A percentile compares a stretch with the other conserved stretches of the same genome.
These are phyloP conservation scores for Anisodus acutangulus DNA, from an alignment of 257 asterid species.

Conservation along the genomic window DNA sequence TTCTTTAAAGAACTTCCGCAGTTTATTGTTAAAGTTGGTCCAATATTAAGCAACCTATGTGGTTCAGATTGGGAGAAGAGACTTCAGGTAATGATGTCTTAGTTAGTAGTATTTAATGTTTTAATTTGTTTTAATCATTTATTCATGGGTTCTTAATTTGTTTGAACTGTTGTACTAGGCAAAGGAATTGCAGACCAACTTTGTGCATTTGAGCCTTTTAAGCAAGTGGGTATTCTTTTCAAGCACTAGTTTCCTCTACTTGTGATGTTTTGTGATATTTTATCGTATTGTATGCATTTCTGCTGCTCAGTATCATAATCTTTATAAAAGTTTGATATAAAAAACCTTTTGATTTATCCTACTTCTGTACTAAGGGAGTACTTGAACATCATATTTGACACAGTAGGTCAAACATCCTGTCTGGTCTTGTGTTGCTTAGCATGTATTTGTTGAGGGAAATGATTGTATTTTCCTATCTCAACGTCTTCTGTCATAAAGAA, in stretches of 20 bases:
- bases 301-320: neutral
- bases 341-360: neutral
- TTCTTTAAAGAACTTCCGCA: constrained; percentile 87
- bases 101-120: neutral
- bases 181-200: constrained; percentile 83
- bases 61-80: constrained; percentile 92
- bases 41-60: constrained; percentile 62
- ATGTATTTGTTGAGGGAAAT: neutral
- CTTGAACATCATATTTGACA: neutral
- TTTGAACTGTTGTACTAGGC: constrained; percentile 51
- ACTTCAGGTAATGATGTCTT: constrained; percentile 61
- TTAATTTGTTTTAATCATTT: neutral
- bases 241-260: constrained; percentile 34
- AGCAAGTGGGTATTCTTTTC: constrained; percentile 69
- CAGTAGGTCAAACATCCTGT: neutral
- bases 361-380: neutral
- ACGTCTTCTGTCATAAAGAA: neutral
- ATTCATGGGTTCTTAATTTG: neutral
- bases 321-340: neutral
- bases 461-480: neutral
- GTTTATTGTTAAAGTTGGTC: constrained; percentile 77
- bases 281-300: neutral
- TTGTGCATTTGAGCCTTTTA: constrained; percentile 73
- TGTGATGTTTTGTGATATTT: constrained; percentile 28
- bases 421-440: neutral